Conservation (phyloP, 2,329 filamentous ascomycete species). For the Boeremia lycopersici region DNA sequence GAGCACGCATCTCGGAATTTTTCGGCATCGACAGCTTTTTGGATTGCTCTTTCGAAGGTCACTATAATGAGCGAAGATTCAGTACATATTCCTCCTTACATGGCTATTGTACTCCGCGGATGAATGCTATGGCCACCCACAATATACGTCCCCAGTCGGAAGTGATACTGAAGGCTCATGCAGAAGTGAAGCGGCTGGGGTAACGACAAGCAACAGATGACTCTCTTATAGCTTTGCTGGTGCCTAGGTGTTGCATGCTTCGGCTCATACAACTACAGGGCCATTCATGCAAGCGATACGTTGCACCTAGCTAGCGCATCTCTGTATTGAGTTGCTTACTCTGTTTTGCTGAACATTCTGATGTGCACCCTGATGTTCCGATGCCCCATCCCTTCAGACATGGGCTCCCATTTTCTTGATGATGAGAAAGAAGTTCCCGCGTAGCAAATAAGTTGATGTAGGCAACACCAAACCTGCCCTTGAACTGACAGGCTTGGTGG, state of each 20-base stretch:
- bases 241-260: not conserved
- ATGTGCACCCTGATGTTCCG: no score
- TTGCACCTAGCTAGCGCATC: no score
- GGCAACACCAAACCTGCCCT: no score
- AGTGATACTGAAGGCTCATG: not conserved
- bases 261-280: conserved; percentile 11
- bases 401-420: no score
- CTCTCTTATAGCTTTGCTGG: not conserved
- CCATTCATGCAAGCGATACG: not conserved
- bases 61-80: not conserved
- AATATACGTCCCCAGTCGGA: not conserved
- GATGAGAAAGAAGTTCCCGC: no score
- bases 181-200: not conserved
- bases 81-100: not conserved
- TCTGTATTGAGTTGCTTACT: no score
- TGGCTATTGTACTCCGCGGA: not conserved
- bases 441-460: no score
- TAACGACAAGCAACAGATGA: not conserved
- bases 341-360: no score
- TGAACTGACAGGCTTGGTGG: no score
- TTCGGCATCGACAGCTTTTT: conserved; percentile 24
- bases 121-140: not conserved
- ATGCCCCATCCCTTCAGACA: no score
- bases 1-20: conserved; percentile 32
- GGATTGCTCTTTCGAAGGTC: conserved; percentile 28